A percentile compares a stretch with the other conserved stretches of the same genome.
Evolutionary conservation across 805 yeast genomes (phyloP).

Genomic region (Debaryomyces castellii): DNA sequence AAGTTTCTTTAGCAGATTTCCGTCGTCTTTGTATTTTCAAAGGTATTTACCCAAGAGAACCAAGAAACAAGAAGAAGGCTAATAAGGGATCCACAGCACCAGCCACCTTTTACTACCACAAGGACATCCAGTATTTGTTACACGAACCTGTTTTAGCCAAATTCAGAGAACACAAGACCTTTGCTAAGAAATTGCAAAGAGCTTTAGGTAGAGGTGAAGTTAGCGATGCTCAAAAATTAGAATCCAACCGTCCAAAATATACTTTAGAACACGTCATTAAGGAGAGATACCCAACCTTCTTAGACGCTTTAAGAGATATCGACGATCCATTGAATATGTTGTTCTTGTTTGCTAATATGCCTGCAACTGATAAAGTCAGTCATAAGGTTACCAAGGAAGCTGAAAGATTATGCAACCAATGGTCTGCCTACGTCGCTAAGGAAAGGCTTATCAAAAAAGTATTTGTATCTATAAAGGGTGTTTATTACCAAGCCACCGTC

Average conservation of each 20-base stretch:
- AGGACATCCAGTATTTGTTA: constrained; percentile 90
- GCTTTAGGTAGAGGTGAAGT: constrained; percentile 93
- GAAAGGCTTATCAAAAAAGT: constrained; percentile 82
- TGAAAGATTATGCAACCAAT: constrained; percentile 81
- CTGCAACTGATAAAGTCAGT: constrained; percentile 82
- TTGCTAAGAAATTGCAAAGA: constrained; percentile 83
- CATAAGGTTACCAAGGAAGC: constrained; percentile 87
- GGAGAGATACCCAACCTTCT: constrained; percentile 92
- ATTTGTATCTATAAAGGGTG: constrained; percentile 95
- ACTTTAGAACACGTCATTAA: constrained; percentile 87
- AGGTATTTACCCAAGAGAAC: constrained; percentile 97
- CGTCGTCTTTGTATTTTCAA: constrained; percentile 96
- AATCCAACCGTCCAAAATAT: constrained; percentile 76
- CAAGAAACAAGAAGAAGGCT: constrained; percentile 92
- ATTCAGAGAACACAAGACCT: constrained; percentile 94
- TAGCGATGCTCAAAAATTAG: constrained; percentile 82
- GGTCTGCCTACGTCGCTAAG: constrained; percentile 91
- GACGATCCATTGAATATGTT: constrained; percentile 96
- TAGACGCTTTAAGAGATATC: constrained; percentile 88
- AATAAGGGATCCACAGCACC: constrained; percentile 98
- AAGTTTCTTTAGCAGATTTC: constrained; percentile 93
- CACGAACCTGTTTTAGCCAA: constrained; percentile 92
- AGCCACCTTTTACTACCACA: constrained; percentile 87
- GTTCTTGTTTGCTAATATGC: constrained; percentile 90
- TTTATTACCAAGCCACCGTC: constrained; percentile 86